phyloP scores from a whole-genome alignment of 106 monocot genomes.

The Acorus gramineus region DNA sequence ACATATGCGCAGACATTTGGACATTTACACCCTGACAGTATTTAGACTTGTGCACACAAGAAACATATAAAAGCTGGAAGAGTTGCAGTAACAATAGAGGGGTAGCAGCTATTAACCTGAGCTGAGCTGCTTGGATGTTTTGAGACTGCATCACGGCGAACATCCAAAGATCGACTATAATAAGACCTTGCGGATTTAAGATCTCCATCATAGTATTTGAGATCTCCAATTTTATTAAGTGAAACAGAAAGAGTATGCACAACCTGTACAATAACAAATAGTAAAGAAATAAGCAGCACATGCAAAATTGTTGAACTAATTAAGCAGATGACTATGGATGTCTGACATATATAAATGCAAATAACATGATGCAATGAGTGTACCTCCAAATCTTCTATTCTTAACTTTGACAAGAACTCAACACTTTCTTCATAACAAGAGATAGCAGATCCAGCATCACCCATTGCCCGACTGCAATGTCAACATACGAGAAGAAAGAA shows the following conservation, averaged over 20 bases:
- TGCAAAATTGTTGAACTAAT: neutral
- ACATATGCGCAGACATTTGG: too few relatives aligned
- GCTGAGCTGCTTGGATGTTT: conserved; percentile 39
- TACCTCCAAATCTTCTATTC: conserved; percentile 83
- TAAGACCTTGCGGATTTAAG: conserved; percentile 75
- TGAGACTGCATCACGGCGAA: conserved; percentile 57
- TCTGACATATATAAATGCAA: conserved; percentile 2
- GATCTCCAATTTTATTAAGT: conserved; percentile 94
- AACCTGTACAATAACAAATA: conserved; percentile 28
- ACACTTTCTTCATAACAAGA: conserved; percentile 86
- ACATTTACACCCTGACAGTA: too few relatives aligned
- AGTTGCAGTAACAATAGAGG: too few relatives aligned
- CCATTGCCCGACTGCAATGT: conserved; percentile 58
- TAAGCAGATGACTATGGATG: neutral
- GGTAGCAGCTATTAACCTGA: conserved; percentile 36
- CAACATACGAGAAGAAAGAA: conserved; percentile 5
- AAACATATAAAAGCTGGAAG: too few relatives aligned
- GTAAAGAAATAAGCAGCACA: neutral
- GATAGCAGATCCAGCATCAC: conserved; percentile 59
- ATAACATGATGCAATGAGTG: neutral
- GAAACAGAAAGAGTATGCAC: conserved; percentile 95
- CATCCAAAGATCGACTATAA: conserved; percentile 69
- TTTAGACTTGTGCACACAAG: too few relatives aligned
- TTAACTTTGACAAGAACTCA: conserved; percentile 58
- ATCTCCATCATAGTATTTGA: conserved; percentile 80